Evolutionary conservation across 2,329 filamentous ascomycete species (phyloP), one percentile per base, ranked within the genome.

Genomic region (Talaromyces piceae): DNA sequence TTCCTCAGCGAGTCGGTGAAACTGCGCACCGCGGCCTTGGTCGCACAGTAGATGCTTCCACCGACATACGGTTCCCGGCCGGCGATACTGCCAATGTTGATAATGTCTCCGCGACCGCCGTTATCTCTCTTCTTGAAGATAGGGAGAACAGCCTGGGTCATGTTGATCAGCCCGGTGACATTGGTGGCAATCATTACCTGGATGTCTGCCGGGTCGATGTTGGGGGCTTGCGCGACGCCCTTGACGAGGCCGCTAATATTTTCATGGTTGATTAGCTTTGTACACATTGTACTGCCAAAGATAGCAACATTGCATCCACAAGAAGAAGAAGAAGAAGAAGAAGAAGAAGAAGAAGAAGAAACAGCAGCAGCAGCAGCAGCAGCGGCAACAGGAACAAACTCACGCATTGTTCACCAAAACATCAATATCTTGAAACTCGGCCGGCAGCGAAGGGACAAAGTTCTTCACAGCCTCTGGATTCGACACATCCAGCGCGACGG

Each of bases 321-420:
- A n/a, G n/a, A n/a, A n/a, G n/a, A n/a, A n/a, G n/a, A n/a, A n/a
- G n/a, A n/a, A n/a, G n/a, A n/a, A n/a, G n/a, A n/a, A n/a, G n/a
- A n/a, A n/a, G n/a, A n/a, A n/a, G n/a, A n/a, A n/a, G n/a, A n/a
- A n/a, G n/a, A n/a, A n/a, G n/a, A 44, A 33, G 26, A n/a, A 26
- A 7, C 25, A 54, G 37, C 25, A 13, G 12, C 22, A 41, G 2
- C 13, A 45, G 18, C 53, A 31, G 45, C 41, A n/a, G n/a, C 18
- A 44, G 20, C 33, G 26, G 27, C 8, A 18, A 18, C 76, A 20
- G 2, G 9, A 16, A 18, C 4, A n/a, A 37, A 86, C 67, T 50
- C 70, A 94, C 88, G 91, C 91, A 77, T 97, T 97, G 74, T 98
- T 98, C 23, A 98, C 88, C 54, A 98, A 73, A 2, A 97, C 79